These are phyloP conservation scores for Hypoxylon sp. DNA, from an alignment of 2,329 filamentous ascomycete genomes.

Conservation along the genomic window DNA sequence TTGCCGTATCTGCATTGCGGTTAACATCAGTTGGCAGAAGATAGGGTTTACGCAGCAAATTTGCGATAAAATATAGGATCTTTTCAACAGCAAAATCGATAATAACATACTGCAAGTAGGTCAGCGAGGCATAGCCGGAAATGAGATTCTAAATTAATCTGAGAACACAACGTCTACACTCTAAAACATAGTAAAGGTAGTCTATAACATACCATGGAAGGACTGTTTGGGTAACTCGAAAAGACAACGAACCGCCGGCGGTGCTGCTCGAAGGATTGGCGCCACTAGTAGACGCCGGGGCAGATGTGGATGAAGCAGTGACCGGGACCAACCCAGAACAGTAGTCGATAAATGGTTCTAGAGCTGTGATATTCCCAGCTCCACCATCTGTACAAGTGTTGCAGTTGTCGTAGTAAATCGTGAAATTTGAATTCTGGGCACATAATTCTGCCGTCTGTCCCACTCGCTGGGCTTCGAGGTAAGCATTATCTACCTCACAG, in stretches of 20 bases:
- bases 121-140: not conserved
- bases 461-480: slow-evolving; percentile 15
- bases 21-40: not conserved
- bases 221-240: not conserved
- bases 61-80: not conserved
- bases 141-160: not conserved
- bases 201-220: slow-evolving; percentile 25
- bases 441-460: slow-evolving; percentile 21
- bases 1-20: slow-evolving; percentile 2
- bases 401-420: slow-evolving; percentile 2
- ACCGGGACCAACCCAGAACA: not conserved
- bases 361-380: not conserved
- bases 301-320: not conserved
- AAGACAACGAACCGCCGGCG: not conserved
- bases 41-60: too few species aligned
- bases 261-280: not conserved
- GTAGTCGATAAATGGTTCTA: slow-evolving; percentile 6
- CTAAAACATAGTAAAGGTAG: not conserved
- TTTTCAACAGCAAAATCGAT: too few species aligned
- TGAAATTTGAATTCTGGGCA: not conserved
- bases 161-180: not conserved
- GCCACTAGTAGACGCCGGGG: not conserved
- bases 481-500: slow-evolving; percentile 27
- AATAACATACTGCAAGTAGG: not conserved
- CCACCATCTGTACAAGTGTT: slow-evolving; percentile 2